Percentiles rank a stretch among this genome's conserved stretches.
These are phyloP conservation scores for Phytophthora cryptogea DNA, from an alignment of 352 stramenopile genomes.

Conservation along the genomic window DNA sequence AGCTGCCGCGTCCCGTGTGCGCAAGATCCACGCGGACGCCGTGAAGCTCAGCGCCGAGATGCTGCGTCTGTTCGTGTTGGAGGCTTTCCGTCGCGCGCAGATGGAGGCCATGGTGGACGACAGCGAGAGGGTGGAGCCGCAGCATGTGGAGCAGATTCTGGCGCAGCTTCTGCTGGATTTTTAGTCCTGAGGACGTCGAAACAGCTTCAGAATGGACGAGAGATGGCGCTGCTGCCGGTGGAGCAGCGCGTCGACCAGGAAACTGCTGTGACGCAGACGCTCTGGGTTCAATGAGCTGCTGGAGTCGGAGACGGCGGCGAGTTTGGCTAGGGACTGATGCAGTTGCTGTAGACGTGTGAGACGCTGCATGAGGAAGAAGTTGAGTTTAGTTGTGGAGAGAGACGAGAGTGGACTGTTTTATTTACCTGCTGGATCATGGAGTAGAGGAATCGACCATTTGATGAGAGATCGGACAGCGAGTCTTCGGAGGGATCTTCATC, in stretches of 20 bases:
- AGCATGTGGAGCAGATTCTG: slow-evolving; percentile 82
- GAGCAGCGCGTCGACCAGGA: slow-evolving; percentile 50
- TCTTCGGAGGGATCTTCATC: not conserved
- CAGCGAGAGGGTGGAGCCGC: slow-evolving; percentile 66
- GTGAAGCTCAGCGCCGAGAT: slow-evolving; percentile 78
- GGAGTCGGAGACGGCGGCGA: slow-evolving; percentile 40
- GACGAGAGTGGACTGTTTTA: not conserved
- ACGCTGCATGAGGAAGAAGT: slow-evolving; percentile 34
- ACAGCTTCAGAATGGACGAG: slow-evolving; percentile 26
- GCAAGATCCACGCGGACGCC: slow-evolving; percentile 79
- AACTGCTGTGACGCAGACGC: slow-evolving; percentile 55
- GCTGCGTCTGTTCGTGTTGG: slow-evolving; percentile 75
- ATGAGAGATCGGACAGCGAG: slow-evolving; percentile 16
- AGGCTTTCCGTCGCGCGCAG: slow-evolving; percentile 77
- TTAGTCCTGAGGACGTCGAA: slow-evolving; percentile 32
- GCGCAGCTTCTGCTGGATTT: slow-evolving; percentile 85
- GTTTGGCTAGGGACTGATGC: slow-evolving; percentile 58
- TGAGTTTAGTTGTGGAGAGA: not conserved
- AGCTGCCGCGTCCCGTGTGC: slow-evolving; percentile 41
- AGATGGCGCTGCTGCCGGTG: slow-evolving; percentile 45
- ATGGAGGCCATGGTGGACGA: slow-evolving; percentile 90
- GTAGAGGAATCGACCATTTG: slow-evolving; percentile 48
- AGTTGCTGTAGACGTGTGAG: slow-evolving; percentile 65
- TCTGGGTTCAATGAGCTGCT: slow-evolving; percentile 33
- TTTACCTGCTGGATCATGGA: slow-evolving; percentile 71